Base-by-base conservation (phyloP, 345 rosid genomes). In the Lepidium africanum region DNA sequence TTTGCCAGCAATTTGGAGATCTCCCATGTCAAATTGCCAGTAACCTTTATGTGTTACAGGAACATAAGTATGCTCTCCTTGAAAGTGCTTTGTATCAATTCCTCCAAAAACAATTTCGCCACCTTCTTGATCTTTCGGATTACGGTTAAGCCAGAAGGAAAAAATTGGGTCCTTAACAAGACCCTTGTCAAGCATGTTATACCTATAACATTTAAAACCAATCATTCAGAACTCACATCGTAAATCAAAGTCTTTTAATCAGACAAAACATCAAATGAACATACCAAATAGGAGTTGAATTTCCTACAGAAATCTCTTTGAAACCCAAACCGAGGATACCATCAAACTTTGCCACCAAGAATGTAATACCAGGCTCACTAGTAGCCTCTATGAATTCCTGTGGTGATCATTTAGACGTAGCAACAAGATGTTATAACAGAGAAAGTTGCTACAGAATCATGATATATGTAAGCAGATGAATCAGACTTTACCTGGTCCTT, bases 1-100 rank as follows among this genome's bases (percentile, higher is more conserved):
- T 85, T 83, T 81, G 63, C 90, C 94, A 71, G 79, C 83, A 69
- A 92, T 65, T 64, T 81, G 77, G 70, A 92, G 88, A 77, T 92
- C 96, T 59, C 89, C 93, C 96, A 88, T 84, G 51, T 92, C 88
- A 63, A 92, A 92, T 81, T 90, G 99, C 99, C 99, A 94, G 60
- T 91, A 94, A 63, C 98, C 98, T 77, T 88, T 87, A 71, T 52
- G 84, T 17, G 97, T 84, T 54, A 93, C 97, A 0, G 97, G 97
- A 38, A 90, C 98, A 78, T 80, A 84, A 25, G 94, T 90, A 74
- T 93, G 98, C 70, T 88, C 81, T 40, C 96, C 98, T 82, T 75
- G 85, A 63, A 70, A 87, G 64, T 88, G 98, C 46, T 82, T 81
- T 27, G 92, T 71, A 70, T 88, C 97, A 21, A 85, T 69, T 39